phyloP scores from a whole-genome alignment of 768 basidiomycete genomes.

The Chalciporus sphaerocephalus region DNA sequence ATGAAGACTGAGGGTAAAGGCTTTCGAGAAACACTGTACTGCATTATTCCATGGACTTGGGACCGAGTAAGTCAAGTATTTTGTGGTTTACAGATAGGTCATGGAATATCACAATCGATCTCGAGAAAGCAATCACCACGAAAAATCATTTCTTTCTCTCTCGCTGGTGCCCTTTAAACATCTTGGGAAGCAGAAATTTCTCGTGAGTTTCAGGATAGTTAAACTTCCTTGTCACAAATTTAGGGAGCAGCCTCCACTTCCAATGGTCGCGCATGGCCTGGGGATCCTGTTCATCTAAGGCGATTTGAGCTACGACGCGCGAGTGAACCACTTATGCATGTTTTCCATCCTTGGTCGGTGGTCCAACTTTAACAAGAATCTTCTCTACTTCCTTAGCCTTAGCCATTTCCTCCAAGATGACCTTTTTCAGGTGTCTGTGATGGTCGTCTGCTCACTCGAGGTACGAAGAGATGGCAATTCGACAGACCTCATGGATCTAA shows the following conservation, averaged over 20 bases:
- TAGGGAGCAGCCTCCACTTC: conserved; percentile 8
- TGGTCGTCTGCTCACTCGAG: not conserved
- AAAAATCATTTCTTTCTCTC: not conserved
- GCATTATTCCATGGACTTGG: conserved; percentile 64
- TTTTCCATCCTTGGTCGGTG: conserved; percentile 6
- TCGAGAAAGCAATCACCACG: not conserved
- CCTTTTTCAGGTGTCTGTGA: conserved; percentile 22
- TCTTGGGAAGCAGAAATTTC: not conserved
- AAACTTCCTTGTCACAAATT: not conserved
- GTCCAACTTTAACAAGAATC: conserved; percentile 9
- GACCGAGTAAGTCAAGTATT: conserved; percentile 9
- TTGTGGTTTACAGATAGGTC: not conserved
- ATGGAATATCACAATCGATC: not conserved
- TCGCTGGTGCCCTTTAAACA: too few relatives aligned
- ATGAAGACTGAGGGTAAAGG: conserved; percentile 83
- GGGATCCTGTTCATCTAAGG: not conserved
- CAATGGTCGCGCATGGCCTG: not conserved
- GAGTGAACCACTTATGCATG: not conserved
- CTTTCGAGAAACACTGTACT: conserved; percentile 83
- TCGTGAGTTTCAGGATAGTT: not conserved
- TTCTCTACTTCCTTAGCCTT: conserved; percentile 16
- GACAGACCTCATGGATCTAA: conserved; percentile 16
- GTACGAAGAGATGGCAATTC: not conserved
- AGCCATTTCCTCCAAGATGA: conserved; percentile 21
- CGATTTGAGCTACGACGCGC: not conserved